Evolutionary conservation across 139 green algal species (phyloP), one percentile per base, ranked within the genome.

Genomic region (Spirogloea muscicola): DNA sequence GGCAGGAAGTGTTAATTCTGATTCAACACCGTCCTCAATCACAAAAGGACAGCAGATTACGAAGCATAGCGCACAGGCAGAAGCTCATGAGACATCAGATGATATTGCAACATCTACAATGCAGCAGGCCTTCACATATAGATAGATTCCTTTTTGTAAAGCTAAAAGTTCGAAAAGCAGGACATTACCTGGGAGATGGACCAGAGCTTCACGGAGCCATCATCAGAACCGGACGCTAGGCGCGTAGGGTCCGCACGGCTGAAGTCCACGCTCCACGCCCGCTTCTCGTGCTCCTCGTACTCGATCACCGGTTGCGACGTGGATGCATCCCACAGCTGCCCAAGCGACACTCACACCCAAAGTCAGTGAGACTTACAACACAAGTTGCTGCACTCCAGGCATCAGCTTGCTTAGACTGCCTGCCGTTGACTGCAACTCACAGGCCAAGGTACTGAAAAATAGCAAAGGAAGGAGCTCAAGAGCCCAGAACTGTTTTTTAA

Each of bases 211-310:
- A 96, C 88, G n/a, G 79, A 86, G 69, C 92, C 91, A 76, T 98
- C 93, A 77, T 98, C 93, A 4, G 84, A 90, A 60, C 85, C 91
- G 1, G 80, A 89, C n/a, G 84, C 86, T 25, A 97, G 82, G 16
- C 91, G 77, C 44, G 84, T 80, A 1, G 88, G 86, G 43, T 86
- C 77, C 1, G 75, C 55, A 0, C 7, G 41, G 52, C 77, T 90
- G 68, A 88, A 94, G 74, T 96, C 91, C 3, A 96, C 87, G 13
- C 68, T 88, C 93, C 93, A 97, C 38, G 96, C 89, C 10, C 93
- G 86, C 73, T 90, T 88, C 76, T 89, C 86, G 58, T 96, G 93
- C 67, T 96, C 91, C 0, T 86, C 85, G 5, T 90, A 86, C 46
- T 86, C 86, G 36, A 91, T 81, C 1, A 90, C 68, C 18, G 77